phyloP scores from a whole-genome alignment of 169 alveolate species.

The Cystoisospora suis region DNA sequence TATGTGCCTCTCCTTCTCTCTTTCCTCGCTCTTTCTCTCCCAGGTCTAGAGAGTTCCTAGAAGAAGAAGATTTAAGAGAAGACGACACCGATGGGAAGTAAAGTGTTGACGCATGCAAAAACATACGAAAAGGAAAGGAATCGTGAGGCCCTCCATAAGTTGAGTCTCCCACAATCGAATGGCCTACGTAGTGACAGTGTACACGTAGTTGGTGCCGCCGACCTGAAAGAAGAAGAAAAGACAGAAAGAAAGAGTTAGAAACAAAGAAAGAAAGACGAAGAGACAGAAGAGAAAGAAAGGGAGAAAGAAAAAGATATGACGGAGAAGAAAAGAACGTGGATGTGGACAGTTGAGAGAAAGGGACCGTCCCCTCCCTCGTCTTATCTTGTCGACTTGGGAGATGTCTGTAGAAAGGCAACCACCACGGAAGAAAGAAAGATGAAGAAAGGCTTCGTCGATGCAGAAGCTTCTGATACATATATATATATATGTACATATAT shows the following conservation, averaged over 20 bases:
- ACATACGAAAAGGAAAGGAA: neutral
- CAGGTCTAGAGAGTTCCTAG: neutral
- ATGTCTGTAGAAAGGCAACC: neutral
- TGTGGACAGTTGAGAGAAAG: neutral
- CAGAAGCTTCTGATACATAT: neutral
- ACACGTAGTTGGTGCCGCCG: too few relatives aligned
- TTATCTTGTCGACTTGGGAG: neutral
- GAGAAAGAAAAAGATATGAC: too few relatives aligned
- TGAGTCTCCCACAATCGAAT: constrained; percentile 26
- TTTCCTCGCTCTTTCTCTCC: neutral
- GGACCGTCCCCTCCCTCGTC: neutral
- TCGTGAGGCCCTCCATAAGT: constrained; percentile 20
- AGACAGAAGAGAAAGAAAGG: neutral
- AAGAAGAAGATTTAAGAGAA: neutral
- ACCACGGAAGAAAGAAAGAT: neutral
- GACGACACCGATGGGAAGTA: neutral
- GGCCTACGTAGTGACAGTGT: constrained; percentile 16
- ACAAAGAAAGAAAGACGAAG: neutral
- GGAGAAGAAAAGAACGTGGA: neutral
- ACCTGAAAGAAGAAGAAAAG: too few relatives aligned
- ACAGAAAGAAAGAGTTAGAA: too few relatives aligned
- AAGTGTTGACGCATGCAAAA: neutral
- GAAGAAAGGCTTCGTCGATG: too few relatives aligned
- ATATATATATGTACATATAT: neutral
- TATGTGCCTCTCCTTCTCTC: neutral